These are phyloP conservation scores for Aspergillus uvarum DNA, from an alignment of 2,329 filamentous ascomycete species.

Conservation along the genomic window DNA sequence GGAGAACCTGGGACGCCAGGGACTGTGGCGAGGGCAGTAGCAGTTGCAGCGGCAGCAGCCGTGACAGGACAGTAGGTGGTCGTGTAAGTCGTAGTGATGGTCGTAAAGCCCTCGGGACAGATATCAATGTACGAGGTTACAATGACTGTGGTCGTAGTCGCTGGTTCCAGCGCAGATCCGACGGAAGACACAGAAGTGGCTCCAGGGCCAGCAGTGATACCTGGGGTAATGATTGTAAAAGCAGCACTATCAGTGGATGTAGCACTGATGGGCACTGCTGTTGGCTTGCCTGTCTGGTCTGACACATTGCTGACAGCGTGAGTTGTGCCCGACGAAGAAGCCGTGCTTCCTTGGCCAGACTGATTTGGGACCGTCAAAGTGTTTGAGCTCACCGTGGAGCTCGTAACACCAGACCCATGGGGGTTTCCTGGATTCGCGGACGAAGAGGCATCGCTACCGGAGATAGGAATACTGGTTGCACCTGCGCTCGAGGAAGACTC, in stretches of 20 bases:
- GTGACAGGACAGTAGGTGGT: constrained; percentile 39
- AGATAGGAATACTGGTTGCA: neutral
- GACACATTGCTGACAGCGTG: neutral
- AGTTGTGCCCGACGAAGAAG: neutral
- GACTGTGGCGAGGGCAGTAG: neutral
- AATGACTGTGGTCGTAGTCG: constrained; percentile 38
- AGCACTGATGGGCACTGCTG: neutral
- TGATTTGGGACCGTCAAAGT: neutral
- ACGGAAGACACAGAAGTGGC: neutral
- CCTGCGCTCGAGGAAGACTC: neutral
- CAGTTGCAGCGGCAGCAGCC: constrained; percentile 26
- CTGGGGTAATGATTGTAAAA: neutral
- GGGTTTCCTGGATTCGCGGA: neutral
- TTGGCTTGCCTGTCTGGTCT: neutral
- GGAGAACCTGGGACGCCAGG: constrained; percentile 14
- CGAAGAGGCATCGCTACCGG: neutral
- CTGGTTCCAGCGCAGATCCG: constrained; percentile 12
- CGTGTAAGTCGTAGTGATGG: constrained; percentile 40
- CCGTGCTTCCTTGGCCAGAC: neutral
- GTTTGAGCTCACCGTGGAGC: neutral
- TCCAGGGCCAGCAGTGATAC: neutral
- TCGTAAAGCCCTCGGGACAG: constrained; percentile 46
- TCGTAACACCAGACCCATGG: neutral
- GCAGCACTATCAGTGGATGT: neutral
- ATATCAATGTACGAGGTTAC: constrained; percentile 44